These are phyloP conservation scores for Vitis hybrid DNA, from an alignment of 177 flowering plant species.

Conservation along the genomic window DNA sequence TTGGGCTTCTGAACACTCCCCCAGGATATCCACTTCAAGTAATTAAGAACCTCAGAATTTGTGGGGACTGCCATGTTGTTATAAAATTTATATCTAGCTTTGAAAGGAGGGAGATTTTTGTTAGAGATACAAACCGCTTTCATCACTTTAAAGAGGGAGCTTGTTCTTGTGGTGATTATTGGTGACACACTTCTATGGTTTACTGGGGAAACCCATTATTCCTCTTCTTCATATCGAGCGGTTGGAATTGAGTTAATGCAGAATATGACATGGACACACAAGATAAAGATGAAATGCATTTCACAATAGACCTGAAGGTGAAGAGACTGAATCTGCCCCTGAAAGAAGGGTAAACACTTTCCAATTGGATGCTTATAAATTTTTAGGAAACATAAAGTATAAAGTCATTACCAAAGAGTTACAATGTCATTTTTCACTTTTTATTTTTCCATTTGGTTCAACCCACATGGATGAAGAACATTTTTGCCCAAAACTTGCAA, in stretches of 20 bases:
- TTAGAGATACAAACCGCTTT: slow-evolving; percentile 76
- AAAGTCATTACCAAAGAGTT: background rate
- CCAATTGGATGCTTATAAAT: too few relatives aligned
- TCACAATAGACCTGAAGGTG: background rate
- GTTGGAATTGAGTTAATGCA: too few relatives aligned
- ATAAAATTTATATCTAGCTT: slow-evolving; percentile 65
- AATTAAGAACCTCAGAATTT: slow-evolving; percentile 76
- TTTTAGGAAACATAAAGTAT: too few relatives aligned
- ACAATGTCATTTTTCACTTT: background rate
- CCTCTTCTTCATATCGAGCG: too few relatives aligned
- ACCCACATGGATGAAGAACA: background rate
- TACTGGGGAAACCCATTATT: background rate
- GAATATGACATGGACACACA: too few relatives aligned
- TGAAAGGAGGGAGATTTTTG: slow-evolving; percentile 66
- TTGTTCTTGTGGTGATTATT: slow-evolving; percentile 80
- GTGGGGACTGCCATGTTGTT: slow-evolving; percentile 70
- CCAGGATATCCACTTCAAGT: slow-evolving; percentile 61
- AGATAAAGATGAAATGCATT: slow-evolving; percentile 1
- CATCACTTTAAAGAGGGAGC: slow-evolving; percentile 75
- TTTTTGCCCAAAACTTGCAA: background rate
- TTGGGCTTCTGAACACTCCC: slow-evolving; percentile 66
- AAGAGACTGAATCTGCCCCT: background rate
- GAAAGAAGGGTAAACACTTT: background rate
- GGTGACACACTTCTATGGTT: slow-evolving; percentile 36
- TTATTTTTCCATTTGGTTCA: background rate